These are phyloP conservation scores for Monilinia aucupariae DNA, from an alignment of 2,329 filamentous ascomycete species.

Conservation along the genomic window DNA sequence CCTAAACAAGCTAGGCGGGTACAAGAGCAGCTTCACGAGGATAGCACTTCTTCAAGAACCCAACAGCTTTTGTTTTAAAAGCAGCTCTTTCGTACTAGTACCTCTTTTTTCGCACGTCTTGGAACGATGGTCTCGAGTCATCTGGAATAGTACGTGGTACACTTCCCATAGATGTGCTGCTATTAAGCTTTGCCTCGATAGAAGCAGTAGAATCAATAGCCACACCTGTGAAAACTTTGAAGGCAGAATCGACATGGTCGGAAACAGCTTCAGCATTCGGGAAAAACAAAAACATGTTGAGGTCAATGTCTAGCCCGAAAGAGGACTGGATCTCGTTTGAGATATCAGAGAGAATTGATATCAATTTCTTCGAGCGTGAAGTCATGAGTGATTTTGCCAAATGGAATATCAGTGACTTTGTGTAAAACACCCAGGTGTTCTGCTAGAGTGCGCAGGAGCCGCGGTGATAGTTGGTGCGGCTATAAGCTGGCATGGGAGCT, in stretches of 20 bases:
- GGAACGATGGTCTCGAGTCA: neutral
- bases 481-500: no score
- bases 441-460: neutral
- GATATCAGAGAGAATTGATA: constrained; percentile 16
- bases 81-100: neutral
- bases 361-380: constrained; percentile 3
- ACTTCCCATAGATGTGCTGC: no score
- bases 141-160: neutral
- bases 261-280: neutral
- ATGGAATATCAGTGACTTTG: neutral
- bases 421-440: neutral
- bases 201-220: neutral
- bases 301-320: constrained; percentile 4
- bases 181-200: neutral
- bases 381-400: neutral
- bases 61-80: constrained; percentile 15
- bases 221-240: neutral
- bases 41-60: constrained; percentile 33
- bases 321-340: constrained; percentile 14
- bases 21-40: constrained; percentile 33
- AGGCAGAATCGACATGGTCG: neutral
- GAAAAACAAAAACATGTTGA: neutral
- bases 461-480: neutral
- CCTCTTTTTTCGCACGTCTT: no score
- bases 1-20: constrained; percentile 35